These are phyloP conservation scores for Collybia sp. DNA, from an alignment of 768 basidiomycete species.

Conservation along the genomic window DNA sequence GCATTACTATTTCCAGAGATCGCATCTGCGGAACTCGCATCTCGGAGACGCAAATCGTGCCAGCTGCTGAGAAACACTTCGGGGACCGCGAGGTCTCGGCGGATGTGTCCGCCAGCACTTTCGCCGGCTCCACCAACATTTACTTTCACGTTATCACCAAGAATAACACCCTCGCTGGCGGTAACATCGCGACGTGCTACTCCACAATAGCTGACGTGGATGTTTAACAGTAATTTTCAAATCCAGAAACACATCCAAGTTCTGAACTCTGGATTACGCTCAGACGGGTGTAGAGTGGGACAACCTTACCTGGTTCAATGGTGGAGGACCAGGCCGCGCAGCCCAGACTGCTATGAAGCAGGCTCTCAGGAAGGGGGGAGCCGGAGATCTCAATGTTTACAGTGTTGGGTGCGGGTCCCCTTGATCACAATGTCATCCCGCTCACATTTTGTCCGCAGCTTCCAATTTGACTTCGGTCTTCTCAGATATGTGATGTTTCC, in stretches of 20 bases:
- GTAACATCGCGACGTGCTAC: conserved; percentile 24
- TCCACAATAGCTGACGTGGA: conserved; percentile 5
- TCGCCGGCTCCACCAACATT: conserved; percentile 9
- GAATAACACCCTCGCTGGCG: conserved; percentile 26
- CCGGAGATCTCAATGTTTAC: conserved; percentile 42
- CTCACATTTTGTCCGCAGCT: conserved; percentile 15
- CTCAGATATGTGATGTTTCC: too few relatives aligned
- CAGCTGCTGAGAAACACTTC: conserved; percentile 13
- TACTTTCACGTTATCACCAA: conserved; percentile 29
- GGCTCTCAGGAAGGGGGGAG: conserved; percentile 34
- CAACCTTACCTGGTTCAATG: conserved; percentile 45
- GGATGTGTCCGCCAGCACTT: neutral
- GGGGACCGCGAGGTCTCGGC: conserved; percentile 7
- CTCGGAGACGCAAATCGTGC: conserved; percentile 6
- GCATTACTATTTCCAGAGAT: neutral
- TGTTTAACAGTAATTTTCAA: conserved; percentile 23
- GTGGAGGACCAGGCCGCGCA: conserved; percentile 27
- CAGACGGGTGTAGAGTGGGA: conserved; percentile 30
- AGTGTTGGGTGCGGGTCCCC: conserved; percentile 34
- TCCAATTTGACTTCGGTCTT: conserved; percentile 27
- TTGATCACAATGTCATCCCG: neutral
- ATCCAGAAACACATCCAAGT: conserved; percentile 30
- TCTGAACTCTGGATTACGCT: conserved; percentile 37
- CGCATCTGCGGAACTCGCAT: conserved; percentile 11
- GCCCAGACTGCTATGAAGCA: conserved; percentile 46